Percentiles rank a stretch among this genome's conserved stretches.
These are phyloP conservation scores for Coprinopsis sp. DNA, from an alignment of 768 basidiomycete species.

Conservation along the genomic window DNA sequence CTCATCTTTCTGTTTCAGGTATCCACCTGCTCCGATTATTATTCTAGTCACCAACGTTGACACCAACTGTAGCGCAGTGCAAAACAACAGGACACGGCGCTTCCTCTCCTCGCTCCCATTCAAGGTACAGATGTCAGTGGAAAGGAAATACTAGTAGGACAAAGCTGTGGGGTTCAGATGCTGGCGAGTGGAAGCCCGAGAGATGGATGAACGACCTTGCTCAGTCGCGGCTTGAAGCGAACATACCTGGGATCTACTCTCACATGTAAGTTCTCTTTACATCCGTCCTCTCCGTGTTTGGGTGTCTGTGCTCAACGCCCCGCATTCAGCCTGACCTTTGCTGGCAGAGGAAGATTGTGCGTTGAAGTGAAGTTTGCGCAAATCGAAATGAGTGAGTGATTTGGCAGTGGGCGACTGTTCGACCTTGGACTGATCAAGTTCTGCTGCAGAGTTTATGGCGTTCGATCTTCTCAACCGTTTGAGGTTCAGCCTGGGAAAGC, in stretches of 20 bases:
- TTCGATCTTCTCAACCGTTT: no score
- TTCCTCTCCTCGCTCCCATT: constrained; percentile 40
- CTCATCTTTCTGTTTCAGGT: constrained; percentile 8
- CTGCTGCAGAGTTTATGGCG: no score
- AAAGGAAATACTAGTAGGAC: constrained; percentile 29
- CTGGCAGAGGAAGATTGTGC: constrained; percentile 41
- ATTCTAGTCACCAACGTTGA: background rate
- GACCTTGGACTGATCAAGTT: no score
- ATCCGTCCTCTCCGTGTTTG: no score
- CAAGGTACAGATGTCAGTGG: constrained; percentile 34
- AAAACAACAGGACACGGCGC: constrained; percentile 28
- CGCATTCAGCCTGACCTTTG: constrained; percentile 37
- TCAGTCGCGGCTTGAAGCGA: constrained; percentile 2
- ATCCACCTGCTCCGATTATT: constrained; percentile 16
- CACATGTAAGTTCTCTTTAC: constrained; percentile 13
- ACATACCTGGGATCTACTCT: constrained; percentile 13
- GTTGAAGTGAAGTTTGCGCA: constrained; percentile 27
- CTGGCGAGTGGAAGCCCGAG: constrained; percentile 15
- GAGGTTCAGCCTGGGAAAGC: no score
- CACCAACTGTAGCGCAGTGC: constrained; percentile 27
- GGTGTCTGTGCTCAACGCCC: no score
- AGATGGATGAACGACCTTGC: constrained; percentile 11
- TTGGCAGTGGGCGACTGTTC: no score
- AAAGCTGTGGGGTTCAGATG: constrained; percentile 9
- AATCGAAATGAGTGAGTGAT: constrained; percentile 25